These are phyloP conservation scores for Yamadazyma taylorii DNA, from an alignment of 1,139 yeast species.

Conservation along the genomic window DNA sequence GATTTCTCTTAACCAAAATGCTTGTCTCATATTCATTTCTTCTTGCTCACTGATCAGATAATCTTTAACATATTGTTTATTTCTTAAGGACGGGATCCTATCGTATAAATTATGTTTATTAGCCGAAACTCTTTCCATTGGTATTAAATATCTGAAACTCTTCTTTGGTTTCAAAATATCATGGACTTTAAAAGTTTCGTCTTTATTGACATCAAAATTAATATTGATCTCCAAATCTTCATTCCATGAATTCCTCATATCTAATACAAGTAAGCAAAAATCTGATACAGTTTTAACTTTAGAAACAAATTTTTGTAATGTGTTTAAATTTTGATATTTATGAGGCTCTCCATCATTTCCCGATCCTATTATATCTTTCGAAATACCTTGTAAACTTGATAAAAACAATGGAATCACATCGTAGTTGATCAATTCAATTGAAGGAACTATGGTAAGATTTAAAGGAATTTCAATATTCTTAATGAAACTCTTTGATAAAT, in stretches of 20 bases:
- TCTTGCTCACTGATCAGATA: constrained; percentile 54
- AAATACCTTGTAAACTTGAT: constrained; percentile 22
- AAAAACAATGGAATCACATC: constrained; percentile 59
- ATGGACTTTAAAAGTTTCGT: constrained; percentile 19
- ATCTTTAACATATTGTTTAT: constrained; percentile 71
- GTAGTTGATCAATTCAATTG: constrained; percentile 72
- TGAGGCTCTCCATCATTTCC: constrained; percentile 13
- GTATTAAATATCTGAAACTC: constrained; percentile 66
- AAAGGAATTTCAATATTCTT: constrained; percentile 65
- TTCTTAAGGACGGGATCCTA: constrained; percentile 73
- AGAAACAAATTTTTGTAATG: constrained; percentile 14
- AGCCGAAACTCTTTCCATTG: constrained; percentile 56
- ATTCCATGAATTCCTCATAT: constrained; percentile 70
- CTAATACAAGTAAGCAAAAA: constrained; percentile 64
- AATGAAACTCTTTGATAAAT: constrained; percentile 35
- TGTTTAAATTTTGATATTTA: constrained; percentile 8
- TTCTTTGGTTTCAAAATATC: constrained; percentile 46
- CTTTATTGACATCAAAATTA: constrained; percentile 18
- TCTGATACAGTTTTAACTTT: constrained; percentile 39
- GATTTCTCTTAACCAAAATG: constrained; percentile 79
- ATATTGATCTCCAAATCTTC: constrained; percentile 33
- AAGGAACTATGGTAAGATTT: constrained; percentile 64
- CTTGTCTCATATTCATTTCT: constrained; percentile 53
- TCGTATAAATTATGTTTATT: constrained; percentile 42
- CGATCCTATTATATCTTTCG: constrained; percentile 11